Base-by-base conservation (phyloP, 2,329 filamentous ascomycete species). In the Rhynchosporium graminicola region DNA sequence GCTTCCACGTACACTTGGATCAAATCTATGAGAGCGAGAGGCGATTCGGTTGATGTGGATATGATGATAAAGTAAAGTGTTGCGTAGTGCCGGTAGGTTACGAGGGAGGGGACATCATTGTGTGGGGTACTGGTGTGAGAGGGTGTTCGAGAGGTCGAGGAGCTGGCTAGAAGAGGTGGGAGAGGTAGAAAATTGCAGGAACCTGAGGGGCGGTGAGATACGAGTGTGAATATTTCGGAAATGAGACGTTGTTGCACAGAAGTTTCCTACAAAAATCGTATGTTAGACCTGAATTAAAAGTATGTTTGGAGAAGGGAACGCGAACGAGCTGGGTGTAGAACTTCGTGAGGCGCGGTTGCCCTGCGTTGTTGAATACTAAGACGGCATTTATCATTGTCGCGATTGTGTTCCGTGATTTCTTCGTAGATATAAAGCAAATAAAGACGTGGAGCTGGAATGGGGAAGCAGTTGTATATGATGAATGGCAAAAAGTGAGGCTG, bases 41-140 rank as follows among this genome's bases (percentile, higher is more conserved):
- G 95, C 0, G 92, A 97, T 77, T 99, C 95, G 63, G 95, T 97
- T 4, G 92, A 92, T 4, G 96, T 99, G 42, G 90, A 95, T 73
- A 99, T 99, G 75, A 99, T 82, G 77, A 99, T 99, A 80, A 99
- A 99, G 79, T 96, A 98, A 65, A 99, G 89, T 0, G 95, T 99
- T 9, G 95, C 95, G 75, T 98, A 99, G 82, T 97, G 91, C 63
- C 95, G 92, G 82, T 99, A 99, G 8, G 95, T 98, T 51, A 99
- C 92, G 64, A 98, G 90, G 5, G 92, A 95, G 9, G 95, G 95
- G 10, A 92, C 89, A 77, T 98, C 95, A 74, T 92, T 93, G 77
- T 90, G 85, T 61, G 86, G 88, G 45, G 51, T 80, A 78, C 61
- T 85, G 79, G 63, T 86, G 83, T 61, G 87, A 78, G 31, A 85